phyloP scores from a whole-genome alignment of 129 eudicot genomes.

The Pulicaria dysenterica region DNA sequence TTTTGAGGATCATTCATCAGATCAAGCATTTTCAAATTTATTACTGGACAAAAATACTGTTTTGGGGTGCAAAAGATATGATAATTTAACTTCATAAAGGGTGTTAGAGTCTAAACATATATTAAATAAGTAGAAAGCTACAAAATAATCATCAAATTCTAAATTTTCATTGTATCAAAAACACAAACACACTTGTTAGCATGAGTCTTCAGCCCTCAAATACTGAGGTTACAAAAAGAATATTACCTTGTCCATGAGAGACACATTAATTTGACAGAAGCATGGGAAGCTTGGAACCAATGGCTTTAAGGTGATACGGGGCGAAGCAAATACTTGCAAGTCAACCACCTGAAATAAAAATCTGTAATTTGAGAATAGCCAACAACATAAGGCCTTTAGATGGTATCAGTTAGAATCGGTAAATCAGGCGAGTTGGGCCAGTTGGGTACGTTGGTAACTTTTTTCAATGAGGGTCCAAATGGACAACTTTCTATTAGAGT shows the following conservation, averaged over 20 bases:
- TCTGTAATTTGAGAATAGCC: not conserved
- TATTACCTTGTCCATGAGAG: constrained; percentile 90
- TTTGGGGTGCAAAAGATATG: not conserved
- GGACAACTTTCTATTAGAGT: not conserved
- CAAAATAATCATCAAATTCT: not conserved
- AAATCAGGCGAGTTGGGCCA: not conserved
- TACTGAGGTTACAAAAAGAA: not conserved
- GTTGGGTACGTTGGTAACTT: not conserved
- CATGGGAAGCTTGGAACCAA: constrained; percentile 91
- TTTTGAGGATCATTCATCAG: not conserved
- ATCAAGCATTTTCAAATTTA: constrained; percentile 19
- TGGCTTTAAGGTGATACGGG: constrained; percentile 91
- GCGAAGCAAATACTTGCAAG: constrained; percentile 91
- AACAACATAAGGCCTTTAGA: not conserved
- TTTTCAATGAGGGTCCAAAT: not conserved
- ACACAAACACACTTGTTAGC: not conserved
- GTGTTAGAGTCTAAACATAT: not conserved
- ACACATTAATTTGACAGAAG: constrained; percentile 74
- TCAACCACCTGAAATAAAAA: constrained; percentile 65
- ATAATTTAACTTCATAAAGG: constrained; percentile 15
- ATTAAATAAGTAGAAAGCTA: not conserved
- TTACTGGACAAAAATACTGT: not conserved
- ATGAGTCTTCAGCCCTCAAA: not conserved
- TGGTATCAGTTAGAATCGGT: not conserved
- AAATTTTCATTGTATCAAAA: not conserved